Evolutionary conservation across 1,284 basidiomycete species (phyloP).

Genomic region (Cutaneotrichosporon daszewskae): DNA sequence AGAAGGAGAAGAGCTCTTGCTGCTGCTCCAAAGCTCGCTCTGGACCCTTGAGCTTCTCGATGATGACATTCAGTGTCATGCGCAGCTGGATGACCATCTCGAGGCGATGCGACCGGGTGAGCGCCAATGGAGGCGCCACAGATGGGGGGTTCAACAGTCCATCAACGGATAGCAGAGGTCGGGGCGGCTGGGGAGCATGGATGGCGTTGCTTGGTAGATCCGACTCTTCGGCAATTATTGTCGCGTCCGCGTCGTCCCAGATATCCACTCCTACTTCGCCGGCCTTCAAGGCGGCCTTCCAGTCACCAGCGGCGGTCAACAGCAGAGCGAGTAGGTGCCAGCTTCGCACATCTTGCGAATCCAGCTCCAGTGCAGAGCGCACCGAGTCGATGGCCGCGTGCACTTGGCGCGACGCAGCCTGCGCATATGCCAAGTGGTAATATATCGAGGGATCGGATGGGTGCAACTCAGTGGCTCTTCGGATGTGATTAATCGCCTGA

Average conservation of each 20-base stretch:
- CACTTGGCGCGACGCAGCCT: constrained; percentile 66
- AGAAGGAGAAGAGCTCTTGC: constrained; percentile 82
- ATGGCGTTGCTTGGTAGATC: constrained; percentile 20
- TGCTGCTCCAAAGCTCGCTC: constrained; percentile 78
- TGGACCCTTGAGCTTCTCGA: constrained; percentile 78
- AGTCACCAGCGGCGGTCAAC: constrained; percentile 72
- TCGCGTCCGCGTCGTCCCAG: constrained; percentile 50
- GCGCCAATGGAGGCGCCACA: neutral
- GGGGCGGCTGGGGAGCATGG: constrained; percentile 5
- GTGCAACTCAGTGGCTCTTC: constrained; percentile 54
- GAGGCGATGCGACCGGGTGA: constrained; percentile 4
- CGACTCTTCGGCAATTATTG: constrained; percentile 13
- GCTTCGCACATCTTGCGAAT: constrained; percentile 65
- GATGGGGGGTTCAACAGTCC: neutral
- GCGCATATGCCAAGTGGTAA: constrained; percentile 74
- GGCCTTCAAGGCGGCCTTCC: constrained; percentile 69
- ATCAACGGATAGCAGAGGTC: constrained; percentile 2
- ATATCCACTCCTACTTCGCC: constrained; percentile 64
- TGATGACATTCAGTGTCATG: constrained; percentile 76
- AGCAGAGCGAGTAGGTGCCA: constrained; percentile 91
- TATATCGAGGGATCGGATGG: constrained; percentile 59
- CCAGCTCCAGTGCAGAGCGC: constrained; percentile 68
- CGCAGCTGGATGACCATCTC: constrained; percentile 77
- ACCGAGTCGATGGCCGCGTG: constrained; percentile 63
- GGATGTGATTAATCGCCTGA: constrained; percentile 58